Conservation (phyloP, 257 asterid genomes). For the Solanum tarijense region DNA sequence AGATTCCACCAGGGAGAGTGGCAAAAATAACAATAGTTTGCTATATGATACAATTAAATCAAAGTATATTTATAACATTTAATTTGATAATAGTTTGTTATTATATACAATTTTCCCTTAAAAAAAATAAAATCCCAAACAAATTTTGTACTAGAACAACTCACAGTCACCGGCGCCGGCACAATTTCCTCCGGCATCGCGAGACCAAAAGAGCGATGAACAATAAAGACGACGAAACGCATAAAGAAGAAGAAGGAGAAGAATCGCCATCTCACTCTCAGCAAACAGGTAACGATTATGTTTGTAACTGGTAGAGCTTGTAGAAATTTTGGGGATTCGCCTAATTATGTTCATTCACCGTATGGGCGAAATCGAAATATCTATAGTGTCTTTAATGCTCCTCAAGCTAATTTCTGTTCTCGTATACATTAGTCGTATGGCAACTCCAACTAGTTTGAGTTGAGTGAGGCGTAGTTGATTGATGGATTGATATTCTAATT, state of each 20-base stretch:
- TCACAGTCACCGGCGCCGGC: background rate
- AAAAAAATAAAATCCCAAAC: background rate
- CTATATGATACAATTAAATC: too few relatives aligned
- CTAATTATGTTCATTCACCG: background rate
- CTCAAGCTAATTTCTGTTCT: background rate
- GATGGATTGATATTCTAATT: background rate
- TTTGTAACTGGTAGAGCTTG: background rate
- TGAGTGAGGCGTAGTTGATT: background rate
- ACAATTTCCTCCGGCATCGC: background rate
- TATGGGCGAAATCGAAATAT: background rate
- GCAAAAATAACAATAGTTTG: too few relatives aligned
- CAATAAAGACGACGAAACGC: background rate
- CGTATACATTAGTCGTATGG: background rate
- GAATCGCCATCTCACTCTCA: constrained; percentile 9
- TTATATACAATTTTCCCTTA: too few relatives aligned
- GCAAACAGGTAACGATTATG: constrained; percentile 10
- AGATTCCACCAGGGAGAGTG: too few relatives aligned
- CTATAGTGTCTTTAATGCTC: background rate
- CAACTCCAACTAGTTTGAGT: too few relatives aligned
- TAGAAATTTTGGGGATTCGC: background rate
- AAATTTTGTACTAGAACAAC: background rate
- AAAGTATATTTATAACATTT: too few relatives aligned
- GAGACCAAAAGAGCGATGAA: background rate
- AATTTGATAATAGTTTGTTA: too few relatives aligned
- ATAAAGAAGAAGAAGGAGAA: background rate